Evolutionary conservation across 2,329 filamentous ascomycete genomes (phyloP).

Genomic region (Xenoacremonium recifei): DNA sequence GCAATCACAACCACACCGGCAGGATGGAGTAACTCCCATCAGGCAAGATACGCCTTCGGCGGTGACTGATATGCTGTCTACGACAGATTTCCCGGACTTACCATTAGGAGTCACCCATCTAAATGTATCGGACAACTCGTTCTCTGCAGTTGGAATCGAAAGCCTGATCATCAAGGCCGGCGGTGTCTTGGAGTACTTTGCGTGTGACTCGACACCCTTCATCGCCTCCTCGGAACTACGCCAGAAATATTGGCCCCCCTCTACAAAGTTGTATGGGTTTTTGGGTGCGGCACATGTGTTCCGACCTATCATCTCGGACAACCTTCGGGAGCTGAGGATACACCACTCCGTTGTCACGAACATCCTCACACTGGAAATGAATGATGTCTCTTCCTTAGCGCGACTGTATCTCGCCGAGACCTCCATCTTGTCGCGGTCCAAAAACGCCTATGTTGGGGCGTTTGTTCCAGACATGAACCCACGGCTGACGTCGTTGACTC

Average conservation of each 20-base stretch:
- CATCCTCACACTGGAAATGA: conserved; percentile 43
- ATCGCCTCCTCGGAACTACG: conserved; percentile 20
- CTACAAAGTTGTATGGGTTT: conserved; percentile 40
- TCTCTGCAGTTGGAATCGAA: conserved; percentile 44
- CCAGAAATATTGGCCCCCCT: conserved; percentile 25
- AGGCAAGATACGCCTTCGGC: not conserved
- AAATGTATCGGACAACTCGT: conserved; percentile 47
- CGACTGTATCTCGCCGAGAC: conserved; percentile 45
- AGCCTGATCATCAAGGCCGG: conserved; percentile 40
- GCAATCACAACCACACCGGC: not conserved
- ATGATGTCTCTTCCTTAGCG: conserved; percentile 34
- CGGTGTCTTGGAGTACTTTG: conserved; percentile 51
- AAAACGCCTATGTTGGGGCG: conserved; percentile 45
- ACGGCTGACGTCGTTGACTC: conserved; percentile 49
- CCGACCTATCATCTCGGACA: conserved; percentile 52
- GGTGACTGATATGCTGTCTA: not conserved
- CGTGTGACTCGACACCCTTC: conserved; percentile 43
- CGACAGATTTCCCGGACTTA: not conserved
- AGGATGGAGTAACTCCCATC: not conserved
- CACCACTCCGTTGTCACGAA: conserved; percentile 62
- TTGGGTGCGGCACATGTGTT: conserved; percentile 47
- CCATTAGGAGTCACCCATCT: conserved; percentile 48
- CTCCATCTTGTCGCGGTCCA: conserved; percentile 39
- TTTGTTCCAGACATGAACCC: conserved; percentile 58
- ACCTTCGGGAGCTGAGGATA: conserved; percentile 50